Evolutionary conservation across 768 basidiomycete species (phyloP), one percentile per base, ranked within the genome.

Genomic region (Serendipita sp.): DNA sequence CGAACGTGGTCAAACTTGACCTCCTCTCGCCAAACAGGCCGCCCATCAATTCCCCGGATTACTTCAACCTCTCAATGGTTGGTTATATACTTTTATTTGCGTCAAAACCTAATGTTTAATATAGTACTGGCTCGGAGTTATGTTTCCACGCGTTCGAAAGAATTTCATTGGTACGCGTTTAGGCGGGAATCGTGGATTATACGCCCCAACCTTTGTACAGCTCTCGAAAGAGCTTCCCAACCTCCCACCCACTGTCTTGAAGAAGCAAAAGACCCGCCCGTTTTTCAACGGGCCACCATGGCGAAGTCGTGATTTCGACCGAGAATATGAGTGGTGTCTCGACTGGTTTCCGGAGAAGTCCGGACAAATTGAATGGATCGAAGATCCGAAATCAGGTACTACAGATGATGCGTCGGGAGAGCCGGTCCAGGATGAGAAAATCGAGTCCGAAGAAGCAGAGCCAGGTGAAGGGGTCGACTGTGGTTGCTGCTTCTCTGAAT

Each of bases 401-500:
- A n/a, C 24, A 34, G 18, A 45, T 38, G 1, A 32, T 72, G 69
- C 74, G 28, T 56, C 65, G 18, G 73, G 76, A 48, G 71, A 74
- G 41, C 67, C 73, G 45, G 72, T 74, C 56, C 72, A 77, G 64
- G 72, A 79, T n/a, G 78, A 78, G 46, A 74, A 76, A 30, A 76
- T 78, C 18, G 82, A 80, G 37, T 77, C 73, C 5, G 79, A 78
- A 5, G 71, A 69, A 34, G n/a, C 28, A 8, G 28, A 3, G 5
- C 68, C 65, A 13, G 76, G 74, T 1, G 80, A 77, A 60, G 87
- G 85, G 2, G 83, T 93, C 41, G 90, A 93, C 69, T 94, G 92
- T 69, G 88, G 86, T 11, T 94, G 92, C 70, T 96, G 92, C 73
- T 95, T 92, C 70, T 75, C 81, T 3, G 78, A 75, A 10, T 89